phyloP scores from a whole-genome alignment of 345 rosid genomes.

The Carallia brachiata region DNA sequence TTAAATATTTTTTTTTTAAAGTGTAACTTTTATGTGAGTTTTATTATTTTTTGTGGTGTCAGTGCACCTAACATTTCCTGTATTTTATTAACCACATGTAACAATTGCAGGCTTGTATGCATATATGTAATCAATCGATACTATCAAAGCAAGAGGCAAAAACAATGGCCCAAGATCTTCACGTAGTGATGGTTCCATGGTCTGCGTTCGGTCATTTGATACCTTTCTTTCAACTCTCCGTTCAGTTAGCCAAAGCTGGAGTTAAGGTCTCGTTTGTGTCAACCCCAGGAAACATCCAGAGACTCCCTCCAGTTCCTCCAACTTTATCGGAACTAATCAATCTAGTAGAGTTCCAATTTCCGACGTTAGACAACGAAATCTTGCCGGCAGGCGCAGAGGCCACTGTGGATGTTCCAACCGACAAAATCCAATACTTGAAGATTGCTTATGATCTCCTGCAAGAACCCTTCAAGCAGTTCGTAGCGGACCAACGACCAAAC shows the following conservation, averaged over 20 bases:
- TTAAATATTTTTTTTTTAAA: too few species aligned
- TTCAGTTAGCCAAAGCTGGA: conserved; percentile 22
- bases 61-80: too few species aligned
- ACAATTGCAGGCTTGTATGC: too few species aligned
- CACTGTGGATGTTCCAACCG: conserved; percentile 31
- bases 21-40: too few species aligned
- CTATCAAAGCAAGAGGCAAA: background rate
- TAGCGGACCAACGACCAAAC: conserved; percentile 12
- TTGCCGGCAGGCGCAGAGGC: conserved; percentile 33
- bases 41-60: too few species aligned
- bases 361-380: background rate
- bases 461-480: conserved; percentile 21
- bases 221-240: conserved; percentile 26
- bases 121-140: too few species aligned
- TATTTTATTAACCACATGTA: too few species aligned
- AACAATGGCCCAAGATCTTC: conserved; percentile 16
- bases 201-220: conserved; percentile 26
- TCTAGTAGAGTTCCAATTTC: conserved; percentile 21
- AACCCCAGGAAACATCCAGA: conserved; percentile 20
- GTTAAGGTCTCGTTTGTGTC: conserved; percentile 19
- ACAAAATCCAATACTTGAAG: conserved; percentile 21
- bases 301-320: conserved; percentile 29
- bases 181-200: conserved; percentile 28
- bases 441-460: conserved; percentile 31
- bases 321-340: conserved; percentile 1